Evolutionary conservation across 2,329 filamentous ascomycete species (phyloP), one percentile per base, ranked within the genome.

Genomic region (Diplodia sapinea): DNA sequence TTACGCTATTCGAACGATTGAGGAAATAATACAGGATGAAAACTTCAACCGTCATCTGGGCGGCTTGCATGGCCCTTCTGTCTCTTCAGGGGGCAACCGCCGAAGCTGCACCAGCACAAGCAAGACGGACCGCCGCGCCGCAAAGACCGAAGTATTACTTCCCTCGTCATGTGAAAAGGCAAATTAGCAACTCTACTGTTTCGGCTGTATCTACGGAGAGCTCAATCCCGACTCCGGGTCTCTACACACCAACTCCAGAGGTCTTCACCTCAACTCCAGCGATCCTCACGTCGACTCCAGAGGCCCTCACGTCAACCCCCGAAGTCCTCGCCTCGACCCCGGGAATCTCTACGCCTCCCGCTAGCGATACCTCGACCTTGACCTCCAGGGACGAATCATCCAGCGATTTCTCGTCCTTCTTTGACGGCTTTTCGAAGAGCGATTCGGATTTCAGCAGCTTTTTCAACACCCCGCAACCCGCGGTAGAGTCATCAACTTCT

Each of bases 81-180:
- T 82, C 82, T 69, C 72, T 78, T 69, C 71, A 73, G 68, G 80
- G 80, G 65, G 82, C 82, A 33, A 81, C 77, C 52, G 82, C 82
- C 65, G 81, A 84, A 73, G 82, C 82, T 68, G 82, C 82, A 75
- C 82, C 82, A 69, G 82, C 82, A 72, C 74, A 77, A 65, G 71
- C 76, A 71, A 70, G 76, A 70, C 76, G 77, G 68, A 63, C 59
- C 36, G 72, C 76, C 61, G 71, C 66, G 31, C 65, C 65, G 29
- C 50, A 67, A 64, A 74, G 72, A 52, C 81, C 82, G 29, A 76
- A 77, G 71, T 83, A 83, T 77, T 83, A 83, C 74, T 82, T 82
- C 69, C 80, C 81, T n/a, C 78, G 80, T 66, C 77, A 82, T 65
- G 72, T 82, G 36, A 83, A 82, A 74, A 76, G 82, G 63, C 59